These are phyloP conservation scores for Melanogaster broomeanus DNA, from an alignment of 768 basidiomycete species.

Conservation along the genomic window DNA sequence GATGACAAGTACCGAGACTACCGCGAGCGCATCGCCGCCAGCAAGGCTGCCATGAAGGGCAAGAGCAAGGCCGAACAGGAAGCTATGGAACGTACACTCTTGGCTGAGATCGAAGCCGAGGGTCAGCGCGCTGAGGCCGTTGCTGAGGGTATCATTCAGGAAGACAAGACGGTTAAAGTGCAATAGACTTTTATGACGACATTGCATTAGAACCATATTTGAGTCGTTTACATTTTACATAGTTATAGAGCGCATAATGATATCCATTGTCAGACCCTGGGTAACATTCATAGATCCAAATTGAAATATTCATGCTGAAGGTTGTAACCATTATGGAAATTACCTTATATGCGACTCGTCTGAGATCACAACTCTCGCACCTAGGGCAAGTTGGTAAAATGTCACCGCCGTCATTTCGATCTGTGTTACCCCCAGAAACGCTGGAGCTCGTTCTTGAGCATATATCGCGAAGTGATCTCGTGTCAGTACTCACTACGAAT, in stretches of 20 bases:
- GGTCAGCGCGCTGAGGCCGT: slow-evolving; percentile 69
- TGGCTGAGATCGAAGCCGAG: slow-evolving; percentile 73
- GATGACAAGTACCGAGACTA: slow-evolving; percentile 88
- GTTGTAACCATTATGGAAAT: no score
- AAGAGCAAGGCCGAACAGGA: slow-evolving; percentile 54
- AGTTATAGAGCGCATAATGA: slow-evolving; percentile 15
- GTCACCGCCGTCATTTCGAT: background rate
- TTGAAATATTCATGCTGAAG: no score
- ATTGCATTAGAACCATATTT: slow-evolving; percentile 2
- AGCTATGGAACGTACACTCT: slow-evolving; percentile 59
- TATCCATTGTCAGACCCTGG: background rate
- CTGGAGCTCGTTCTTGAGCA: slow-evolving; percentile 33
- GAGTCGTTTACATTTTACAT: background rate
- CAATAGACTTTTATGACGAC: slow-evolving; percentile 15
- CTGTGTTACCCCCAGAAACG: slow-evolving; percentile 37
- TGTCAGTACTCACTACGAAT: slow-evolving; percentile 23
- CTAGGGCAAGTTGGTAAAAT: no score
- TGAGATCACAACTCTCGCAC: no score
- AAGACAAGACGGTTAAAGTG: slow-evolving; percentile 25
- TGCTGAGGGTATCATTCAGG: slow-evolving; percentile 36
- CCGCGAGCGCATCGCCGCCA: slow-evolving; percentile 62
- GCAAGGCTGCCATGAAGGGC: slow-evolving; percentile 55
- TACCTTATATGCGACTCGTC: no score
- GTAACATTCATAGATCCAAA: no score
- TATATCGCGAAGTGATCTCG: slow-evolving; percentile 28